Evolutionary conservation across 139 green algal species (phyloP).

Genomic region (Micromonas pusilla): DNA sequence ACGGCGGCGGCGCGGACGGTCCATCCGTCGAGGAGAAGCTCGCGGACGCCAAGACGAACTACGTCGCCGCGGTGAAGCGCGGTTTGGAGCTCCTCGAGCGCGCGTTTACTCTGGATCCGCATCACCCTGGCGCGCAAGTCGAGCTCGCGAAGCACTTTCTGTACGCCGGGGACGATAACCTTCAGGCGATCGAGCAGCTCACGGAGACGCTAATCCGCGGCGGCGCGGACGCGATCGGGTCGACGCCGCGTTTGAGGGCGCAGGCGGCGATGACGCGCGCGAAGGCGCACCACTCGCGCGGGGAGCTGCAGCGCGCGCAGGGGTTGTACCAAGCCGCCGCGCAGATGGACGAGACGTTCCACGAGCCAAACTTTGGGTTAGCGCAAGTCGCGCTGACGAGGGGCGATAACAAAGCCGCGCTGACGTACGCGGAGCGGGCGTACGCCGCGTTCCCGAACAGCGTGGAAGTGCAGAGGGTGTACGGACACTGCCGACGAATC

Average conservation of each 20-base stretch:
- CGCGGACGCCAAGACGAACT: neutral
- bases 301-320: neutral
- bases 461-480: neutral
- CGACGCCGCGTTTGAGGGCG: neutral
- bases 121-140: neutral
- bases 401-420: neutral
- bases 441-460: neutral
- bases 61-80: neutral
- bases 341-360: slow-evolving; percentile 2
- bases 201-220: neutral
- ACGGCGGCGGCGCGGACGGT: neutral
- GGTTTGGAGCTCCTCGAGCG: neutral
- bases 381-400: neutral
- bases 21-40: neutral
- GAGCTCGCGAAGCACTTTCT: slow-evolving; percentile 5
- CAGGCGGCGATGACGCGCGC: neutral
- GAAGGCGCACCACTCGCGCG: neutral
- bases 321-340: neutral
- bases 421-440: neutral
- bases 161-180: neutral
- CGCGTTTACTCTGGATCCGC: slow-evolving; percentile 3
- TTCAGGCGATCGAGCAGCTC: neutral
- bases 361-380: neutral
- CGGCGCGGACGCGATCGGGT: neutral
- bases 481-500: neutral